Evolutionary conservation across 2,329 filamentous ascomycete genomes (phyloP).

Genomic region (Diatrype stigma): DNA sequence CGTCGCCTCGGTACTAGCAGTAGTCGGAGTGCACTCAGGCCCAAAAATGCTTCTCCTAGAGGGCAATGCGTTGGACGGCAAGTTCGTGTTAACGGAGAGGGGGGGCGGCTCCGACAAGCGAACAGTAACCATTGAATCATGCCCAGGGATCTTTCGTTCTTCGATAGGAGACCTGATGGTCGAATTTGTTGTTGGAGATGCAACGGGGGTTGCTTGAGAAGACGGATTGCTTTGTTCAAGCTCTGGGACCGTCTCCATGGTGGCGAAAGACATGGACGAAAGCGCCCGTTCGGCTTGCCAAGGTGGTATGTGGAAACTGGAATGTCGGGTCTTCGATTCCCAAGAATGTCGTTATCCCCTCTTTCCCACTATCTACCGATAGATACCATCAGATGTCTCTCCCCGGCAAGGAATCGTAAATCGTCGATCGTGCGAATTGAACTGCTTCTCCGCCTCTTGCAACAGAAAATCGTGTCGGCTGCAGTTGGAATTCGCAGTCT

Average conservation of each 20-base stretch:
- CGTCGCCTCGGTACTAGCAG: conserved; percentile 23
- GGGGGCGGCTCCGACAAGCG: conserved; percentile 62
- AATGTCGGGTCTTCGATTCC: conserved; percentile 23
- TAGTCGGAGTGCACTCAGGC: conserved; percentile 27
- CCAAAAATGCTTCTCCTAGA: conserved; percentile 28
- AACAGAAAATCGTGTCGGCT: not conserved
- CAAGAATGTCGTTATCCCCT: conserved; percentile 20
- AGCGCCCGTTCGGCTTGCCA: conserved; percentile 6
- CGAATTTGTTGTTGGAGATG: conserved; percentile 12
- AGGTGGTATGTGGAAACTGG: conserved; percentile 22
- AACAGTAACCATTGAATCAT: conserved; percentile 76
- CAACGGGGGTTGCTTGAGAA: conserved; percentile 8
- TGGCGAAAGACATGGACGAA: no score
- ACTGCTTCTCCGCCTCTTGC: not conserved
- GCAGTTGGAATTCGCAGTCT: not conserved
- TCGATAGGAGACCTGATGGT: conserved; percentile 18
- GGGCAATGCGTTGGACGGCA: conserved; percentile 21
- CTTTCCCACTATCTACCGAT: conserved; percentile 1
- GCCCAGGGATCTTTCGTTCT: conserved; percentile 25
- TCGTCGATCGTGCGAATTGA: not conserved
- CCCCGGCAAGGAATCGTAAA: not conserved
- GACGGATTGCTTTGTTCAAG: conserved; percentile 16
- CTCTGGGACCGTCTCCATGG: conserved; percentile 23
- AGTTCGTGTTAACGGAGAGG: conserved; percentile 46
- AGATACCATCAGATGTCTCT: not conserved